Conservation (phyloP, 2,329 filamentous ascomycete genomes). For the Aureobasidium sp. region DNA sequence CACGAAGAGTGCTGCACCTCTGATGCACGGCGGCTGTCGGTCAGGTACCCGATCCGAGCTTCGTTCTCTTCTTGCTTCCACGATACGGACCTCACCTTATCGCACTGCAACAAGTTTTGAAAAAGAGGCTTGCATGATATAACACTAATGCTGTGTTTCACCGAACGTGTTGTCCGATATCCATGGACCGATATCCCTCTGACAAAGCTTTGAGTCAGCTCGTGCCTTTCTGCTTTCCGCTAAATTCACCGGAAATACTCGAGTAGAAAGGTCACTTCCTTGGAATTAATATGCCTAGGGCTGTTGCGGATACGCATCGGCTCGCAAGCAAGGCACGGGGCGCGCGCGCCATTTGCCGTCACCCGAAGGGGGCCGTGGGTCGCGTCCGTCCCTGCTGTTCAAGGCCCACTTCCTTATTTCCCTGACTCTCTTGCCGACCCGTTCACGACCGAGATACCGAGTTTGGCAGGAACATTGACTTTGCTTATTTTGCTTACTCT, state of each 20-base stretch:
- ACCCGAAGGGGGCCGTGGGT: not conserved
- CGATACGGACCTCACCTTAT: not conserved
- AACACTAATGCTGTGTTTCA: not conserved
- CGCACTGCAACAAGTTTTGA: not conserved
- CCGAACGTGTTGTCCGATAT: not conserved
- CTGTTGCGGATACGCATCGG: not conserved
- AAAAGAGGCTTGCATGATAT: not conserved
- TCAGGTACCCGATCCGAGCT: not conserved
- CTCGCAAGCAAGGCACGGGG: not conserved
- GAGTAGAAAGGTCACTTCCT: not conserved
- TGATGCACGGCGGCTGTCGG: constrained; percentile 10
- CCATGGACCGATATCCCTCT: not conserved
- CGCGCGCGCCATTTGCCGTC: not conserved
- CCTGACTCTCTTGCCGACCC: not conserved
- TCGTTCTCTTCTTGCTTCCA: not conserved
- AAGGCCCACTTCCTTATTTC: not conserved
- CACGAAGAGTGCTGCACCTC: not conserved
- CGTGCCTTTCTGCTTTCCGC: not conserved
- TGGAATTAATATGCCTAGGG: not conserved
- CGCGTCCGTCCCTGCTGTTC: not conserved
- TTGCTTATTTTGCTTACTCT: not conserved
- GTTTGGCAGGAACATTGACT: not conserved
- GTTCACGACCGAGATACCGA: not conserved
- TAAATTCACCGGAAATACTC: not conserved
- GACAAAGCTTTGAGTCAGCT: not conserved